Base-by-base conservation (phyloP, 257 asterid species). In the Oldenlandia corymbosa region DNA sequence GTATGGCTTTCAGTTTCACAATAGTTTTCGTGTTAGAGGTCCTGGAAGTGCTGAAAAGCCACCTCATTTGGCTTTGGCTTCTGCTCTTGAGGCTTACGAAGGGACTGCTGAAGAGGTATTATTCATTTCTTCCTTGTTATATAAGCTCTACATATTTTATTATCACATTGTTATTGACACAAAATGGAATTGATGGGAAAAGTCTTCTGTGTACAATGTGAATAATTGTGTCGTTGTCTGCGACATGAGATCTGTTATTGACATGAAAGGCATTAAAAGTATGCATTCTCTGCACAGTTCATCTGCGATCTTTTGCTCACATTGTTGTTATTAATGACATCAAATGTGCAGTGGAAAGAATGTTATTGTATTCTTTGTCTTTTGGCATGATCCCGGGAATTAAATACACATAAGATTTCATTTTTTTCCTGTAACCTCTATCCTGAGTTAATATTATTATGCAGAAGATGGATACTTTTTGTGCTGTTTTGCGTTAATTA, bases 61-160 rank as follows among this genome's bases (percentile, higher is more conserved):
- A 26, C 81, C 83, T 76, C 83, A 80, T 74, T 75, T 75, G 71
- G 81, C 83, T 46, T 74, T 93, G 85, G 79, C 86, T 59, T 82
- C 88, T 66, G 74, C 95, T 59, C 75, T 93, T 75, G 96, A 84
- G 81, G 81, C 86, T 68, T 88, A 67, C 67, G 88, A 83, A 74
- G 99, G 99, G 61, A 79, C 94, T 60, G 84, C 94, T 16, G 99
- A 90, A 80, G 86, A 67, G 88, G 99, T 87, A 87, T 69, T 66
- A 21, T 55, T 69, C 52, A 62, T 53, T 57, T 63, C 60, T 55
- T 51, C n/a, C n/a, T n/a, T n/a, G n/a, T n/a, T n/a, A n/a, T n/a
- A n/a, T n/a, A n/a, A n/a, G n/a, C n/a, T n/a, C n/a, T n/a, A n/a
- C n/a, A n/a, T n/a, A n/a, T n/a, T n/a, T n/a, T n/a, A n/a, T n/a